Evolutionary conservation across 768 basidiomycete genomes (phyloP).

Genomic region (Neoboletus brunneissimus): DNA sequence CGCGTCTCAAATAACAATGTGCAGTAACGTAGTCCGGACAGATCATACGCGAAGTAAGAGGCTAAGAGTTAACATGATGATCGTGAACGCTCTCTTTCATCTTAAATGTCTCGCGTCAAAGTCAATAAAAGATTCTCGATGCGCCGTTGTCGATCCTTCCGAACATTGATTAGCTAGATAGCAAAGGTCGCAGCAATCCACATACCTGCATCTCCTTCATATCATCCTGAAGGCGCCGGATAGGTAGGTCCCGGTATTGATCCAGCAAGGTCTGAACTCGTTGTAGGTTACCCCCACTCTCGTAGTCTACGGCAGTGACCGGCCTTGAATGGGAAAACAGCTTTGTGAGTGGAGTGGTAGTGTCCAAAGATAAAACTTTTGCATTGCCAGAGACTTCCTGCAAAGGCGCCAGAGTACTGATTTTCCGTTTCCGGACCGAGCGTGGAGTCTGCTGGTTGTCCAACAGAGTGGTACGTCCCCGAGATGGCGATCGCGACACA

Average conservation of each 20-base stretch:
- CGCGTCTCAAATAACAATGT: neutral
- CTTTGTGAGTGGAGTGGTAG: slow-evolving; percentile 25
- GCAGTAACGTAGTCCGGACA: neutral
- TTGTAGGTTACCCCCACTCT: slow-evolving; percentile 44
- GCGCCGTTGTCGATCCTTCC: slow-evolving; percentile 68
- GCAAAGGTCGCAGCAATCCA: neutral
- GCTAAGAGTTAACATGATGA: neutral
- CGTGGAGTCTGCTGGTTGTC: slow-evolving; percentile 11
- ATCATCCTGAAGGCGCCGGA: slow-evolving; percentile 67
- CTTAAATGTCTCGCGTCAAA: slow-evolving; percentile 66
- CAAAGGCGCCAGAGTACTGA: slow-evolving; percentile 26
- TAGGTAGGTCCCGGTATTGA: slow-evolving; percentile 60
- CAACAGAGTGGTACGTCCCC: neutral
- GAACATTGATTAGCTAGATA: slow-evolving; percentile 1
- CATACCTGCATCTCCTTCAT: slow-evolving; percentile 79
- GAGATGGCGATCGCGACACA: slow-evolving; percentile 6
- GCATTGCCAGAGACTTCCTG: slow-evolving; percentile 31
- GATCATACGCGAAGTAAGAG: neutral
- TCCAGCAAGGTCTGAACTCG: slow-evolving; percentile 63
- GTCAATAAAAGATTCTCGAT: slow-evolving; percentile 71
- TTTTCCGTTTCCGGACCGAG: slow-evolving; percentile 23
- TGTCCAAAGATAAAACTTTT: slow-evolving; percentile 29
- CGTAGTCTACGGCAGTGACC: slow-evolving; percentile 24
- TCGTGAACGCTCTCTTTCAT: slow-evolving; percentile 19
- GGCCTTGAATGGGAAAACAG: slow-evolving; percentile 27